These are phyloP conservation scores for Termitomyces sp. DNA, from an alignment of 768 basidiomycete genomes.

Conservation along the genomic window DNA sequence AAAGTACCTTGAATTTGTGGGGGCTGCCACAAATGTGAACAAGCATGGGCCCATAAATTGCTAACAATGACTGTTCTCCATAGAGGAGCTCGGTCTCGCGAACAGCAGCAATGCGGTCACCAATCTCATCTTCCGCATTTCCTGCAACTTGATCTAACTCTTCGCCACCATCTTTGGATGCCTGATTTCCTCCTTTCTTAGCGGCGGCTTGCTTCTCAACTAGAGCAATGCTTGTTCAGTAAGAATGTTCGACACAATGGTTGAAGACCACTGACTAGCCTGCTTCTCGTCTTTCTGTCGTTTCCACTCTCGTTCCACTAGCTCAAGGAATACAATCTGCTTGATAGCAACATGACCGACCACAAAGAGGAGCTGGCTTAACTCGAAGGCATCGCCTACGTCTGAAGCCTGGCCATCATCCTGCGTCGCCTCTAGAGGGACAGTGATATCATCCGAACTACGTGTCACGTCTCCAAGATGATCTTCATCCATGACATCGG, in stretches of 20 bases:
- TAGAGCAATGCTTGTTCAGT: slow-evolving; percentile 16
- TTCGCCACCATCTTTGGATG: slow-evolving; percentile 71
- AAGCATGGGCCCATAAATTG: slow-evolving; percentile 85
- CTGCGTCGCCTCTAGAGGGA: slow-evolving; percentile 24
- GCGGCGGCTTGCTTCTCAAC: slow-evolving; percentile 58
- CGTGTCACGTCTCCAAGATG: slow-evolving; percentile 31
- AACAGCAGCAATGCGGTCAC: slow-evolving; percentile 81
- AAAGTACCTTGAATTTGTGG: slow-evolving; percentile 80
- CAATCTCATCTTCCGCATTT: slow-evolving; percentile 97
- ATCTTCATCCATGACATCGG: slow-evolving; percentile 58
- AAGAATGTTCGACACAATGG: background rate
- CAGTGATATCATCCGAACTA: slow-evolving; percentile 24
- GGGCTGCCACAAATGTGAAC: slow-evolving; percentile 90
- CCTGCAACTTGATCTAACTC: slow-evolving; percentile 91
- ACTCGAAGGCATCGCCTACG: slow-evolving; percentile 77
- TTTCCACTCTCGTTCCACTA: slow-evolving; percentile 96
- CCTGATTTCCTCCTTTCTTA: slow-evolving; percentile 26
- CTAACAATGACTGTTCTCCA: slow-evolving; percentile 75
- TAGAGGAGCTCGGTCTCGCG: slow-evolving; percentile 88
- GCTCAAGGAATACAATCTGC: slow-evolving; percentile 93
- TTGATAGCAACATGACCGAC: slow-evolving; percentile 98
- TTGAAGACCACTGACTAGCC: slow-evolving; percentile 47
- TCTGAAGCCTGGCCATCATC: slow-evolving; percentile 39
- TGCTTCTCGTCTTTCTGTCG: slow-evolving; percentile 89
- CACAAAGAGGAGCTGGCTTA: slow-evolving; percentile 92